These are phyloP conservation scores for Ehretia macrophylla DNA, from an alignment of 257 asterid genomes.

Conservation along the genomic window DNA sequence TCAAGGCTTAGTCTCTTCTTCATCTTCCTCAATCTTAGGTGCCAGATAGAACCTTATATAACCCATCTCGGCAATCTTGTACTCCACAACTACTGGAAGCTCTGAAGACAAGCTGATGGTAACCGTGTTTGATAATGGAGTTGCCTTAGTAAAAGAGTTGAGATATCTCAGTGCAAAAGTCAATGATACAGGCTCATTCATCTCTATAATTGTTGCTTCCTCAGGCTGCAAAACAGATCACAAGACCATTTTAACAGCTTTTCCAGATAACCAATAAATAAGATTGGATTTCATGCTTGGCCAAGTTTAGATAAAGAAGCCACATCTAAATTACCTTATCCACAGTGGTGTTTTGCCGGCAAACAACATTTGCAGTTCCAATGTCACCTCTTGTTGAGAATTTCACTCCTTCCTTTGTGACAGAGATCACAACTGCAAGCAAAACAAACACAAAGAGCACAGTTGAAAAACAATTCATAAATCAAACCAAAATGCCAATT, in stretches of 20 bases:
- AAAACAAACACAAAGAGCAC: neutral
- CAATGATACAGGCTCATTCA: constrained; percentile 81
- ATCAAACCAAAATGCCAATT: neutral
- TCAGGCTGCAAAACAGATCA: constrained; percentile 50
- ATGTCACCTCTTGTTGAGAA: constrained; percentile 94
- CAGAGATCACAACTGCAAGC: constrained; percentile 79
- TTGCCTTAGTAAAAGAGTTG: constrained; percentile 79
- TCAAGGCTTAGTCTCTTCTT: constrained; percentile 64
- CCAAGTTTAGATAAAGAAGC: no score
- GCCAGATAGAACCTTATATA: constrained; percentile 73
- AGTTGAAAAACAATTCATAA: neutral
- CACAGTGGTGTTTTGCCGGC: constrained; percentile 86
- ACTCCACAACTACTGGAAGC: constrained; percentile 88
- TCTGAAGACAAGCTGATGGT: constrained; percentile 76
- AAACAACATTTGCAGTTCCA: constrained; percentile 76
- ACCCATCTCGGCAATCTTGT: constrained; percentile 97
- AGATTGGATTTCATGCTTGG: no score
- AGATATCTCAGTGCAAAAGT: constrained; percentile 76
- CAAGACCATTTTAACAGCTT: neutral
- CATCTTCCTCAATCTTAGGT: constrained; percentile 91
- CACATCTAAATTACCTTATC: constrained; percentile 52
- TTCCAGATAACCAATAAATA: neutral
- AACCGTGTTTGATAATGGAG: constrained; percentile 63
- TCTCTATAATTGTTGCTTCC: constrained; percentile 71
- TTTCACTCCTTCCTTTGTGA: constrained; percentile 92